Percentiles rank a stretch among this genome's conserved stretches.
These are phyloP conservation scores for Bipolaris cookei DNA, from an alignment of 2,329 filamentous ascomycete genomes.

Conservation along the genomic window DNA sequence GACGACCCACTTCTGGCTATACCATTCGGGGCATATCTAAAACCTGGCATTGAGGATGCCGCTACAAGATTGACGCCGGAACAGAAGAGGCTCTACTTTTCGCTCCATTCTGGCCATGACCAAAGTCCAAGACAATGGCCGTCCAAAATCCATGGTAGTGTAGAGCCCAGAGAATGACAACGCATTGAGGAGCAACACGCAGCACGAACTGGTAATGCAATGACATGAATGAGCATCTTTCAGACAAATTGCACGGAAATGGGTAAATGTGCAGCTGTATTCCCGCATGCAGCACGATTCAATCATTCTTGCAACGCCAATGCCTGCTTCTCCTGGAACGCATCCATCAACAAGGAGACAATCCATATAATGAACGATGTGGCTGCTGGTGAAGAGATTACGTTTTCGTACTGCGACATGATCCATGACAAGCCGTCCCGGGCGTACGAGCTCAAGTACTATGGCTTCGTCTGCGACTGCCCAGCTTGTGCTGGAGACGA, in stretches of 20 bases:
- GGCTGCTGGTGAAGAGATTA: slow-evolving; percentile 46
- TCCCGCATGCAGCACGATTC: slow-evolving; percentile 47
- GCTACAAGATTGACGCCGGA: slow-evolving; percentile 29
- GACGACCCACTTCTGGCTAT: slow-evolving; percentile 50
- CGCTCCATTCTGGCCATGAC: slow-evolving; percentile 37
- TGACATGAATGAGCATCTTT: slow-evolving; percentile 46
- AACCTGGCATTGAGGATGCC: slow-evolving; percentile 40
- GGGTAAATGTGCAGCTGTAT: slow-evolving; percentile 43
- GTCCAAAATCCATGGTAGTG: slow-evolving; percentile 29
- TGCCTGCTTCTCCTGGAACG: slow-evolving; percentile 48
- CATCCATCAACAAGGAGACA: slow-evolving; percentile 34
- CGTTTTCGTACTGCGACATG: slow-evolving; percentile 48
- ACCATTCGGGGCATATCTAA: slow-evolving; percentile 38
- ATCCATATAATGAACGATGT: slow-evolving; percentile 48
- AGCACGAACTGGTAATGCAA: slow-evolving; percentile 31
- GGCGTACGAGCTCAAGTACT: slow-evolving; percentile 44
- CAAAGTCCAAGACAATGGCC: slow-evolving; percentile 40
- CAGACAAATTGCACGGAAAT: slow-evolving; percentile 52
- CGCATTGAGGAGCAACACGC: slow-evolving; percentile 43
- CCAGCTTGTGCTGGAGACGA: slow-evolving; percentile 43
- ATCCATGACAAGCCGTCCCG: slow-evolving; percentile 39
- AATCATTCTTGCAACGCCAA: slow-evolving; percentile 54
- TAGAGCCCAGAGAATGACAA: slow-evolving; percentile 25
- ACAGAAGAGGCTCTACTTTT: slow-evolving; percentile 34
- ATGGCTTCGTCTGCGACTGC: slow-evolving; percentile 49